Evolutionary conservation across 2,329 filamentous ascomycete species (phyloP).

Genomic region (Sarocladium strictum): DNA sequence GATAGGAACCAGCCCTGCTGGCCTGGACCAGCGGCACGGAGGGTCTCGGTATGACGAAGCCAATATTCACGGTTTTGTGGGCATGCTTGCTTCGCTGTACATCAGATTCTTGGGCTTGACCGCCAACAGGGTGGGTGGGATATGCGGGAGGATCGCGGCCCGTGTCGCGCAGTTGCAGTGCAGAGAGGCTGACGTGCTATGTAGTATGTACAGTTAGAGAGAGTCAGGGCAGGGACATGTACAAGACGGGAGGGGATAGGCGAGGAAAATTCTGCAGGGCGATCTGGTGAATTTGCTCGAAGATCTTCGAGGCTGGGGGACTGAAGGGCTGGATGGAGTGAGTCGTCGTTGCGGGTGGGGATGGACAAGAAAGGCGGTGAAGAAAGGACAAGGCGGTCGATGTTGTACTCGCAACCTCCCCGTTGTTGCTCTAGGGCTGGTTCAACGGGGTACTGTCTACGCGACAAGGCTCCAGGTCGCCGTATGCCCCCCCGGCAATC

Average conservation of each 20-base stretch:
- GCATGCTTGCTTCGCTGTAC: background rate
- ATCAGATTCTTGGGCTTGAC: constrained; percentile 1
- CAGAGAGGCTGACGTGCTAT: background rate
- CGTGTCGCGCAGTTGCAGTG: background rate
- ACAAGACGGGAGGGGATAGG: too few species aligned
- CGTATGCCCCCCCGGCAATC: background rate
- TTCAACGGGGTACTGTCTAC: background rate
- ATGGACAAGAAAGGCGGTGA: constrained; percentile 3
- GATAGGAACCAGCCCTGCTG: background rate
- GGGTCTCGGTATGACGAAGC: constrained; percentile 1
- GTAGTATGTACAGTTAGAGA: too few species aligned
- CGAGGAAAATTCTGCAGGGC: constrained; percentile 5
- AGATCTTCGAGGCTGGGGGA: background rate
- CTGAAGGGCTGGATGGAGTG: background rate
- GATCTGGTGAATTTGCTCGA: background rate
- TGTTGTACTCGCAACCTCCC: background rate
- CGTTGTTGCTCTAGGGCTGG: too few species aligned
- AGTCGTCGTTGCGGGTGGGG: constrained; percentile 5
- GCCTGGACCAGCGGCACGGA: background rate
- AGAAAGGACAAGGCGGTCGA: background rate
- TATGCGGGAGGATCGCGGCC: background rate
- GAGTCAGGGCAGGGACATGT: background rate
- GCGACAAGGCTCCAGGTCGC: background rate
- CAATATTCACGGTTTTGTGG: background rate
- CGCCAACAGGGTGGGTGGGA: background rate